Percentiles rank a stretch among this genome's conserved stretches.
Evolutionary conservation across 495 filamentous ascomycete genomes (phyloP).

Genomic region (Astrocystis sublimbata): DNA sequence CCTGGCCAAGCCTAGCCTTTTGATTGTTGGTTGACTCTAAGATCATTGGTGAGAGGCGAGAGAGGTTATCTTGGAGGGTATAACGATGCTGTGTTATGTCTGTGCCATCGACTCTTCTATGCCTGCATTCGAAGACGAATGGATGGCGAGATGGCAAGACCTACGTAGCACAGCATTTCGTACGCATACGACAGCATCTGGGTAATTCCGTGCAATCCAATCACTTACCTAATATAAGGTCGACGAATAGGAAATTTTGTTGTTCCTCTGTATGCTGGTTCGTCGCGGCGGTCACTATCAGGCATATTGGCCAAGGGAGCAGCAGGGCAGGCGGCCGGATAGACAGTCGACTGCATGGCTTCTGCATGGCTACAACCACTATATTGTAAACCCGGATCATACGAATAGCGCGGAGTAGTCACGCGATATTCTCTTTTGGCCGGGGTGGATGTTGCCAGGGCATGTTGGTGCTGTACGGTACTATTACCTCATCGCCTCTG

Average conservation of each 20-base stretch:
- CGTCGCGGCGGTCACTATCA: background rate
- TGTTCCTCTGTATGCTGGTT: background rate
- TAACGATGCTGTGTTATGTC: no score
- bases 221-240: slow-evolving; percentile 1
- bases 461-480: background rate
- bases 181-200: background rate
- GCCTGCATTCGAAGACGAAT: no score
- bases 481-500: slow-evolving; percentile 1
- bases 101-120: no score
- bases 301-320: background rate
- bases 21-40: no score
- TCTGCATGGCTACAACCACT: background rate
- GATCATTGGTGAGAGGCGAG: no score
- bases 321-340: background rate
- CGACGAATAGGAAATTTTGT: background rate
- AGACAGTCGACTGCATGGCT: background rate
- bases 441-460: background rate
- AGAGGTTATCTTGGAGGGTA: no score
- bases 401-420: slow-evolving; percentile 11
- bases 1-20: no score
- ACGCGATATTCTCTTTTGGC: slow-evolving; percentile 9
- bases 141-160: no score
- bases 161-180: no score
- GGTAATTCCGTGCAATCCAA: slow-evolving; percentile 7
- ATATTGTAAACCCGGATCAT: background rate